Base-by-base conservation (phyloP, 2,329 filamentous ascomycete genomes). In the Stemphylium vesicarium region DNA sequence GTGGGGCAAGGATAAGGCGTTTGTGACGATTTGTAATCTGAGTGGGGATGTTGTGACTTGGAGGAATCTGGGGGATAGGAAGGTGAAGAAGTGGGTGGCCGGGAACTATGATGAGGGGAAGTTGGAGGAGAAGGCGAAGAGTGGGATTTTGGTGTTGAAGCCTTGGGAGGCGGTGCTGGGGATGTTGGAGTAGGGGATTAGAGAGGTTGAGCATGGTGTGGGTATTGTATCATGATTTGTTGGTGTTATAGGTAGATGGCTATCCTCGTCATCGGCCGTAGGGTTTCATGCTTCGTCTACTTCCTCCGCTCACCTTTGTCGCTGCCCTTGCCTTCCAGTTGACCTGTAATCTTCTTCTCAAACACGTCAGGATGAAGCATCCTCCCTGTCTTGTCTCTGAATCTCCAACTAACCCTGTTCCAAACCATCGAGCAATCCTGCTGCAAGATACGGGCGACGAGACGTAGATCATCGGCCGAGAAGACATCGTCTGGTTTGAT, bases 361-460 rank as follows among this genome's bases (percentile, higher is more conserved):
- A 81, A 73, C 18, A 79, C 74, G 3, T 79, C 74, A 1, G 78
- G 73, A 58, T 77, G 72, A 22, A 83, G 60, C 3, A 72, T 68
- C 36, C 79, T 72, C 2, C 81, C 81, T 1, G 80, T 84, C 67
- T 77, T 77, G 49, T 82, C 80, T 49, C 72, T 78, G 71, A 84
- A 84, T 20, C 72, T 69, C 46, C 76, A 78, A 41, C 79, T 78
- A 2, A 84, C 70, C 4, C 78, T 67, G 12, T 78, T 57, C 81
- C 81, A 84, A 37, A 77, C 76, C 59, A 76, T 65, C 31, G 71
- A 65, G 48, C 76, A 68, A 60, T 81, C 81, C 40, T 74, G 70
- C 47, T 74, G 70, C 35, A 82, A 68, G 20, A 83, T 72, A 20
- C 74, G 68, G 32, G 77, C 77, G 15, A 85, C 69, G 8, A 78